Conservation (phyloP, 495 filamentous ascomycete species). For the Terfezia claveryi region DNA sequence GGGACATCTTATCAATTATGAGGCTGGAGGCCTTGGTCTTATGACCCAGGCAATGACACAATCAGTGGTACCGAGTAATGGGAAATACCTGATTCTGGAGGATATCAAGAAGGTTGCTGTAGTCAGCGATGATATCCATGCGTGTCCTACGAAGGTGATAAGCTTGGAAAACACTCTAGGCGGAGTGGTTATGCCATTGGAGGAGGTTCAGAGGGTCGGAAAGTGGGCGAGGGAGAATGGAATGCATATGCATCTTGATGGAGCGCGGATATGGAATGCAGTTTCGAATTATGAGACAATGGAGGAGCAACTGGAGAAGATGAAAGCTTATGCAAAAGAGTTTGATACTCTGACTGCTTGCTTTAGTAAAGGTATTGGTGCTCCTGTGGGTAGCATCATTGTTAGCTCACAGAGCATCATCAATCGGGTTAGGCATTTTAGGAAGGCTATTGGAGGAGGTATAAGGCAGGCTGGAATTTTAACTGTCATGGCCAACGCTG, state of each 20-base stretch:
- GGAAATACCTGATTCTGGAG: constrained; percentile 48
- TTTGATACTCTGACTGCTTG: constrained; percentile 71
- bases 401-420: constrained; percentile 44
- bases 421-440: constrained; percentile 45
- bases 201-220: constrained; percentile 42
- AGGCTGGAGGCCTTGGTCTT: constrained; percentile 47
- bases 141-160: constrained; percentile 56
- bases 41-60: constrained; percentile 39
- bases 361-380: constrained; percentile 76
- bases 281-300: constrained; percentile 21
- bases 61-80: constrained; percentile 39
- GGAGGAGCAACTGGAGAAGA: background rate
- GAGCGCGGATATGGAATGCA: constrained; percentile 67
- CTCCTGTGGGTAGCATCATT: constrained; percentile 65
- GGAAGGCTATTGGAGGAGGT: constrained; percentile 72
- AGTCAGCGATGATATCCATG: constrained; percentile 33
- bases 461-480: constrained; percentile 46
- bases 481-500: constrained; percentile 35
- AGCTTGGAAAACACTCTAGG: constrained; percentile 67
- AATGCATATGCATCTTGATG: constrained; percentile 63
- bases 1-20: constrained; percentile 43
- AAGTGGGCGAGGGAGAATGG: constrained; percentile 43
- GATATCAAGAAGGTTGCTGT: constrained; percentile 40
- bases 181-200: constrained; percentile 55
- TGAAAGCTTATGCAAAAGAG: constrained; percentile 44